phyloP scores from a whole-genome alignment of 2,329 filamentous ascomycete genomes.

The Microdochium trichocladiopsis region DNA sequence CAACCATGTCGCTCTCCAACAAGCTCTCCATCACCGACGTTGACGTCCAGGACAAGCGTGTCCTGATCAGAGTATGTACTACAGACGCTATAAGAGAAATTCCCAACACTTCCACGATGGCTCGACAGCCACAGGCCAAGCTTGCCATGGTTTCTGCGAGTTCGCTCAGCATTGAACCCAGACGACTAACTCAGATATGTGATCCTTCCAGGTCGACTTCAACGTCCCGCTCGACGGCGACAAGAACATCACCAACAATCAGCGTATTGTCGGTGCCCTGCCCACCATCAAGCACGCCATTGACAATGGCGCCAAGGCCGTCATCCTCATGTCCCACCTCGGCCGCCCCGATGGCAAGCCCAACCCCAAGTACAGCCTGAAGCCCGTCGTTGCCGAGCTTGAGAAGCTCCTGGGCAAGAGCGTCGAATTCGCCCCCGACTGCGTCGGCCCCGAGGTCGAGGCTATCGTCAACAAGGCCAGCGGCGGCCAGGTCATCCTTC shows the following conservation, averaged over 20 bases:
- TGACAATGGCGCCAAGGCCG: constrained; percentile 83
- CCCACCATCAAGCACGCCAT: constrained; percentile 93
- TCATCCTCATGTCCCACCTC: constrained; percentile 97
- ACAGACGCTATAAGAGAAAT: not conserved
- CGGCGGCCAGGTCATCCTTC: constrained; percentile 75
- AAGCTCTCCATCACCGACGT: constrained; percentile 96
- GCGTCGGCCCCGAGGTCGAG: constrained; percentile 84
- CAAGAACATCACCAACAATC: constrained; percentile 96
- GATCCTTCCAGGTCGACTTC: constrained; percentile 77
- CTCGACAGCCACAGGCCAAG: not conserved
- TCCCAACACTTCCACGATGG: no score
- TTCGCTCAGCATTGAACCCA: not conserved
- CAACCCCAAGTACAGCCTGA: constrained; percentile 90
- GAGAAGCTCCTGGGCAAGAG: constrained; percentile 82
- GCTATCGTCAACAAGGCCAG: constrained; percentile 77
- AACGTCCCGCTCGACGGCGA: constrained; percentile 93
- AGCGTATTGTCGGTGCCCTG: constrained; percentile 93
- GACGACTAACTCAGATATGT: constrained; percentile 12
- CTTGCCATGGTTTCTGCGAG: not conserved
- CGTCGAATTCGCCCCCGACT: constrained; percentile 86
- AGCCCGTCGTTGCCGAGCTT: constrained; percentile 84
- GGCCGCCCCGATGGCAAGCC: constrained; percentile 86
- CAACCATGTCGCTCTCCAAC: constrained; percentile 91
- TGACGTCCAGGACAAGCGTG: constrained; percentile 96
- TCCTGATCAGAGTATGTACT: constrained; percentile 74